Base-by-base conservation (phyloP, 106 monocot species). In the Dioscorea dumetorum region DNA sequence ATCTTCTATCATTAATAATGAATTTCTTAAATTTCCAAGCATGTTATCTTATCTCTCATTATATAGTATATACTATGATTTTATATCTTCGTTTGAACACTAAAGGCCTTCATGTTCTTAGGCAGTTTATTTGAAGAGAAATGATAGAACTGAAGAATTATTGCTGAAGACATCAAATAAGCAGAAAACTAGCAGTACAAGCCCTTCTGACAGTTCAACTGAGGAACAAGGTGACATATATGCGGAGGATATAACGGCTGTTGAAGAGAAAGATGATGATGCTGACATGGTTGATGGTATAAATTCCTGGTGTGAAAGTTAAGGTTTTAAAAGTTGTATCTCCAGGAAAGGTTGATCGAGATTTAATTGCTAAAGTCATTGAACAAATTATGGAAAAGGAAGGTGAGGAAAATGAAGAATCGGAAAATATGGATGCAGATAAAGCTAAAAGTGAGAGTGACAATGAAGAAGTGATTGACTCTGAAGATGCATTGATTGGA, bases 361-460 rank as follows among this genome's bases (percentile, higher is more conserved):
- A 95, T 81, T 58, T 88, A 63, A 89, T 95, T 53, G 76, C 88
- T 50, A 88, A 91, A 65, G 86, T 91, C 41, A 76, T 95, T 60
- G 95, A 91, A 62, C 85, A 91, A 53, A 95, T 95, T 62, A 76
- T 91, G 58, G 88, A 91, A 52, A 86, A 88, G n/a, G 85, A 88
- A n/a, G 91, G 86, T 64, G 88, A 83, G 18, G 79, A 73, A 13
- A 82, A 84, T 57, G 34, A 64, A 58, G 89, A 81, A 12, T 22
- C 67, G 50, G 93, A 90, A 66, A 80, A 19, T 68, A 16, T 64
- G 24, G 81, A 86, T 21, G 28, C 60, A 24, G 79, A 90, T 17
- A 83, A 82, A 67, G 68, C 73, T 50, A 70, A 33, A 48, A 41
- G 33, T 24, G 91, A 84, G 24, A 67, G 82, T 74, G 86, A 79